These are phyloP conservation scores for Aspergillus ibericus DNA, from an alignment of 2,329 filamentous ascomycete genomes.

Conservation along the genomic window DNA sequence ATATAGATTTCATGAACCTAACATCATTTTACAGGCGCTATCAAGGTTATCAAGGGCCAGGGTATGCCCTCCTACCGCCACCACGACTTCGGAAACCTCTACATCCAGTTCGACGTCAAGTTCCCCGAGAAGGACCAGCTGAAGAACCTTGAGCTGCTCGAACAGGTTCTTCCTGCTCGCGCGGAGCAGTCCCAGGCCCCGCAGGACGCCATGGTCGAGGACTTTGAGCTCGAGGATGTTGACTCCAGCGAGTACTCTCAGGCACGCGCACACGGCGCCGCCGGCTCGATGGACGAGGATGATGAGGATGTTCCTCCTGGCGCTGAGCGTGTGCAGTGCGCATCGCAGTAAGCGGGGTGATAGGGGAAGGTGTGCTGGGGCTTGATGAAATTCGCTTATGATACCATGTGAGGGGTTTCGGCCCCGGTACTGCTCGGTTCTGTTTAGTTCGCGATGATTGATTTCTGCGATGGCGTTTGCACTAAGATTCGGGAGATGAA, in stretches of 20 bases:
- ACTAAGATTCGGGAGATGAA: conserved; percentile 34
- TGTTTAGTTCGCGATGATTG: conserved; percentile 28
- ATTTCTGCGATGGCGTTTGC: conserved; percentile 38
- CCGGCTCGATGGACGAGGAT: conserved; percentile 67
- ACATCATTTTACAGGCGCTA: conserved; percentile 61
- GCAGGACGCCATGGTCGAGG: conserved; percentile 84
- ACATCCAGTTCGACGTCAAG: conserved; percentile 96
- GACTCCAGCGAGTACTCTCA: conserved; percentile 66
- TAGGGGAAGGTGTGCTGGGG: conserved; percentile 25
- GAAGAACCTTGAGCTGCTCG: conserved; percentile 74
- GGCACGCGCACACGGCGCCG: conserved; percentile 67
- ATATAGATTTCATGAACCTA: conserved; percentile 1
- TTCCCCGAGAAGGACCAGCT: conserved; percentile 78
- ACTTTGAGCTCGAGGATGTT: conserved; percentile 81
- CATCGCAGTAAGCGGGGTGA: conserved; percentile 47
- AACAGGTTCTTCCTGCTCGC: conserved; percentile 78
- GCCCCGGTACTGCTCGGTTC: conserved; percentile 23
- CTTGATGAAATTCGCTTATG: conserved; percentile 38
- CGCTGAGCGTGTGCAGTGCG: conserved; percentile 53
- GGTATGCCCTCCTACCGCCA: conserved; percentile 96
- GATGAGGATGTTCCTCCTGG: conserved; percentile 57
- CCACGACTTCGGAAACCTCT: conserved; percentile 93
- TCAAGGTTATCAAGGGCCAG: conserved; percentile 94
- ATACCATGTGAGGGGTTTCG: conserved; percentile 33
- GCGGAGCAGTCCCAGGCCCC: conserved; percentile 67